A percentile compares a stretch with the other conserved stretches of the same genome.
Conservation (phyloP, 2,329 filamentous ascomycete species). For the Neonectria sp. region DNA sequence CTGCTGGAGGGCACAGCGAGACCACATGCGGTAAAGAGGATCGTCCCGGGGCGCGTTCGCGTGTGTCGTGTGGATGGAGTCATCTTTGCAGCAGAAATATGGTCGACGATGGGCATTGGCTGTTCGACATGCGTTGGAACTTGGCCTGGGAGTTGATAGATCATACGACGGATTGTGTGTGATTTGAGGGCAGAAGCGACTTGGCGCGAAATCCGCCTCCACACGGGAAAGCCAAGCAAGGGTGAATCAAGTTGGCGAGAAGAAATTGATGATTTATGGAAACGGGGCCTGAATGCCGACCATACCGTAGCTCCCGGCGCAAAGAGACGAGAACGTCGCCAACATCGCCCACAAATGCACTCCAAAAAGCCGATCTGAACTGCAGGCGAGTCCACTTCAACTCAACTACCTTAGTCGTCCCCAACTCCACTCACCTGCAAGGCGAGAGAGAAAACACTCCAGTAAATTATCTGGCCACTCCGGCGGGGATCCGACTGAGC, state of each 20-base stretch:
- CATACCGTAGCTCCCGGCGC: neutral
- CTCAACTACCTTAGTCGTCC: neutral
- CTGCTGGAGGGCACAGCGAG: neutral
- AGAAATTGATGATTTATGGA: neutral
- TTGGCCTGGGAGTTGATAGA: neutral
- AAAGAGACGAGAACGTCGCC: conserved; percentile 8
- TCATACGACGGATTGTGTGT: neutral
- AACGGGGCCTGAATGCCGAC: neutral
- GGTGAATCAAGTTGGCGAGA: neutral
- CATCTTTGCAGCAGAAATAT: no score
- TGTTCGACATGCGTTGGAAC: no score
- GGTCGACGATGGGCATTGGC: no score
- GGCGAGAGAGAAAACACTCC: neutral
- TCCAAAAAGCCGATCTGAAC: neutral
- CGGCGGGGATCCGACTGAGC: neutral
- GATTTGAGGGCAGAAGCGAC: neutral
- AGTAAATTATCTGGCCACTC: neutral
- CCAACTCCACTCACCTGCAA: neutral
- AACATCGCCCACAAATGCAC: neutral
- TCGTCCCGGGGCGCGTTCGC: no score
- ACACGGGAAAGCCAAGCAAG: neutral
- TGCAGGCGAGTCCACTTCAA: neutral
- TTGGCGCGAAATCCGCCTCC: neutral
- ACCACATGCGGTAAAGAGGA: no score
- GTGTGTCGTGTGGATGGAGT: no score